These are phyloP conservation scores for Geotrichum fermentans DNA, from an alignment of 1,139 yeast genomes.

Conservation along the genomic window DNA sequence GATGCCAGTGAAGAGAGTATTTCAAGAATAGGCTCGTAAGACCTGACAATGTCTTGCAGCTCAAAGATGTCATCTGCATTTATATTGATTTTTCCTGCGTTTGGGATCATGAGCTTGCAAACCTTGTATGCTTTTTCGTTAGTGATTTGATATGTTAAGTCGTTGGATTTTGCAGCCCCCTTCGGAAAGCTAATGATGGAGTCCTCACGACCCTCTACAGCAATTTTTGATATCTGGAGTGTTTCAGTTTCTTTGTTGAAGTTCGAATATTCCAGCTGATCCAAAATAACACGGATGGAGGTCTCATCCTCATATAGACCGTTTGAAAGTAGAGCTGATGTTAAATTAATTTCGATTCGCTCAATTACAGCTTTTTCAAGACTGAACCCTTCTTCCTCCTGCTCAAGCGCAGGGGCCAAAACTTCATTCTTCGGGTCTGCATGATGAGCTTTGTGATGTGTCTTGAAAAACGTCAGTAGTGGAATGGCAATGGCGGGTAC, in stretches of 20 bases:
- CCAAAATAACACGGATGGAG: slow-evolving; percentile 12
- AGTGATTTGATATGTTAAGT: slow-evolving; percentile 11
- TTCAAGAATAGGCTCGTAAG: slow-evolving; percentile 11
- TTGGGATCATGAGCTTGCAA: slow-evolving; percentile 25
- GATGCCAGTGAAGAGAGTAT: neutral
- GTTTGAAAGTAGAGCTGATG: slow-evolving; percentile 18
- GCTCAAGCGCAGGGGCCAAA: too few relatives aligned
- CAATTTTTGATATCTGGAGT: slow-evolving; percentile 1
- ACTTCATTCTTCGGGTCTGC: neutral
- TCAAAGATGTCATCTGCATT: slow-evolving; percentile 20
- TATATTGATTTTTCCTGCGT: slow-evolving; percentile 21
- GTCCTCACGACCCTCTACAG: neutral
- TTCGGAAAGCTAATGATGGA: slow-evolving; percentile 6
- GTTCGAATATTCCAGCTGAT: slow-evolving; percentile 9
- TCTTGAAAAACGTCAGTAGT: slow-evolving; percentile 29
- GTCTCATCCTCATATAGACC: slow-evolving; percentile 20
- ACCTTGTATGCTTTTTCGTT: neutral
- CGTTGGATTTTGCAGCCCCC: slow-evolving; percentile 3
- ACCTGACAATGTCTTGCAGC: slow-evolving; percentile 14
- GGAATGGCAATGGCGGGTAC: slow-evolving; percentile 35
- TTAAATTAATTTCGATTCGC: slow-evolving; percentile 15
- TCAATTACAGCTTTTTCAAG: neutral
- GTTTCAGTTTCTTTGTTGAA: neutral
- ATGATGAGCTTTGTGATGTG: slow-evolving; percentile 5
- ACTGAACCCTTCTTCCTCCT: slow-evolving; percentile 2